Evolutionary conservation across 2,329 filamentous ascomycete genomes (phyloP), one percentile per base, ranked within the genome.

Genomic region (Verticillium isaacii): DNA sequence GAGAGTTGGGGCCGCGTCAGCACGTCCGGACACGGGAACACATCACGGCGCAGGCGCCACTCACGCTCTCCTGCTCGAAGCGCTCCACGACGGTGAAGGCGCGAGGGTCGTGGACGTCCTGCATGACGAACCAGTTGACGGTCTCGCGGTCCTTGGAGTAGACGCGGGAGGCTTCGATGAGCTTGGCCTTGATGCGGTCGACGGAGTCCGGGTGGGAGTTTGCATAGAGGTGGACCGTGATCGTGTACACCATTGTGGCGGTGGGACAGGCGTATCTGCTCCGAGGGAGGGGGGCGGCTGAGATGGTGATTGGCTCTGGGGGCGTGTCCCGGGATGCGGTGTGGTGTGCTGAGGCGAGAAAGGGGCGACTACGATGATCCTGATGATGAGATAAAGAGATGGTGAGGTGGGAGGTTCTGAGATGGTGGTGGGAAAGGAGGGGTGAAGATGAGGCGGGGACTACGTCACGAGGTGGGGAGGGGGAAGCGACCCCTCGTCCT

Each of bases 31-130:
- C 37, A 41, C 37, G 15, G 11, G 34, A 9, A 36, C 34, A 36
- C 9, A 9, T 11, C 34, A 36, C 14, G 34, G 34, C 3, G 34
- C 9, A 36, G 34, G 34, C 9, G 34, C 34, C 17, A 78, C 83
- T 63, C 73, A 87, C 85, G 58, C 77, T 78, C 72, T 92, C 89
- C 63, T 87, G 81, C 68, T 84, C 82, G 74, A 91, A 92, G 36
- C 89, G 80, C 77, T 92, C 89, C 56, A 92, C 89, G 68, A 92
- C 90, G 57, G 87, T 90, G 75, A 92, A 92, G 58, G 87, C 85
- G 62, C 88, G 81, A 55, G 82, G 81, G 72, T 92, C 89, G 68
- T 84, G 80, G 62, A 86, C 82, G 68, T 88, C 87, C 77, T 92
- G 89, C 89, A 92, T 92, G 65, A 92, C 89, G 74, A 90, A 86